A percentile compares a stretch with the other conserved stretches of the same genome.
Evolutionary conservation across 2,329 filamentous ascomycete genomes (phyloP).

Genomic region (Clonostachys rhizophaga): DNA sequence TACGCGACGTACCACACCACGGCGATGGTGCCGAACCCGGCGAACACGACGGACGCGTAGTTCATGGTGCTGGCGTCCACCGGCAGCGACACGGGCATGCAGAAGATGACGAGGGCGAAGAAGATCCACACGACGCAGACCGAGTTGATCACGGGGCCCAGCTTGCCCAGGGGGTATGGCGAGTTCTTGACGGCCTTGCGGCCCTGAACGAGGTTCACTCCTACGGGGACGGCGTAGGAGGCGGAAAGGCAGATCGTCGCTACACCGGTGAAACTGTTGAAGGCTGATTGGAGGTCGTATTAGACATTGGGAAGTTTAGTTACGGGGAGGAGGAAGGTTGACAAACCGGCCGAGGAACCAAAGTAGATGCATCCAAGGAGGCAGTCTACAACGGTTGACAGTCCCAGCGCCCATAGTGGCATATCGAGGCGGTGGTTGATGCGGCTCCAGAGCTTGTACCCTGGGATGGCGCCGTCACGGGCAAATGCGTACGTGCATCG

Average conservation of each 20-base stretch:
- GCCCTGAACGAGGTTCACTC: slow-evolving; percentile 63
- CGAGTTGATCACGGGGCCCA: slow-evolving; percentile 65
- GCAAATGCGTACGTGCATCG: slow-evolving; percentile 75
- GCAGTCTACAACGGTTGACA: slow-evolving; percentile 66
- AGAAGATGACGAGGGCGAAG: slow-evolving; percentile 68
- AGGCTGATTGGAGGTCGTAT: slow-evolving; percentile 36
- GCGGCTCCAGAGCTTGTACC: slow-evolving; percentile 59
- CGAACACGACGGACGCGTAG: slow-evolving; percentile 63
- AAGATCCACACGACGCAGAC: slow-evolving; percentile 67
- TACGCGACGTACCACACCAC: slow-evolving; percentile 59
- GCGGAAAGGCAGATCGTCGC: slow-evolving; percentile 74
- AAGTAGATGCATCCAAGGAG: slow-evolving; percentile 76
- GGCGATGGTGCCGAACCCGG: slow-evolving; percentile 55
- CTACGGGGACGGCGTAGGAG: slow-evolving; percentile 71
- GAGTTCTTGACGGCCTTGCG: slow-evolving; percentile 63
- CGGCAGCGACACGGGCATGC: slow-evolving; percentile 63
- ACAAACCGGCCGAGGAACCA: slow-evolving; percentile 53
- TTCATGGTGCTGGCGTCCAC: slow-evolving; percentile 57
- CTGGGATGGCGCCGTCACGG: slow-evolving; percentile 69
- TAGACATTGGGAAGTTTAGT: too few relatives aligned
- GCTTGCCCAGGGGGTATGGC: slow-evolving; percentile 62
- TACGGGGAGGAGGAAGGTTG: too few relatives aligned
- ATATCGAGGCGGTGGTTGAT: slow-evolving; percentile 64
- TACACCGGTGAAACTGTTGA: slow-evolving; percentile 76
- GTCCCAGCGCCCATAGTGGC: slow-evolving; percentile 63